These are phyloP conservation scores for Lentinula boryana DNA, from an alignment of 768 basidiomycete genomes.

Conservation along the genomic window DNA sequence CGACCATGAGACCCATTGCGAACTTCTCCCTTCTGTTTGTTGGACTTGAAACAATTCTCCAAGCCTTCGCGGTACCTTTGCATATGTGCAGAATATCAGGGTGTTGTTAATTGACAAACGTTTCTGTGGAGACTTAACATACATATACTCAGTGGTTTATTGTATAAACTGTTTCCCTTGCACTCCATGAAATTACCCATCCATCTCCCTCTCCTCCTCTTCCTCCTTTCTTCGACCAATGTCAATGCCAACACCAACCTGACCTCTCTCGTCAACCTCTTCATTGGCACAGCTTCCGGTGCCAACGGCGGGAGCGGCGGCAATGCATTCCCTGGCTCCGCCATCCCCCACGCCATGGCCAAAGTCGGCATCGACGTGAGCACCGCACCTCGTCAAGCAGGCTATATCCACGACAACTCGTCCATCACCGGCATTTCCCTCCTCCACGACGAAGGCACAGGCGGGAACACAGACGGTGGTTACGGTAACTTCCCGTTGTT, in stretches of 20 bases:
- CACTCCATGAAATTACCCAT: background rate
- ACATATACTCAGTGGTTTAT: no score
- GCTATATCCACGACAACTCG: slow-evolving; percentile 42
- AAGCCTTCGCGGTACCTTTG: background rate
- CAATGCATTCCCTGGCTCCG: slow-evolving; percentile 43
- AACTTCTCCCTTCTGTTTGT: no score
- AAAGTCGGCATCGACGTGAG: slow-evolving; percentile 49
- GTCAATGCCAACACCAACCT: slow-evolving; percentile 19
- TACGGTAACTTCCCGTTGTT: slow-evolving; percentile 49
- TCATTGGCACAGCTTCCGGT: slow-evolving; percentile 44
- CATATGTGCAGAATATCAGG: background rate
- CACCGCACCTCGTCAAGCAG: slow-evolving; percentile 42
- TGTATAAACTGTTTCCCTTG: background rate
- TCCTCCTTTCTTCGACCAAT: background rate
- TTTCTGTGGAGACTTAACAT: background rate
- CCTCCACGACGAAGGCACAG: slow-evolving; percentile 51
- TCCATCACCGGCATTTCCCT: slow-evolving; percentile 36
- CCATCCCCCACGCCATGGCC: slow-evolving; percentile 48
- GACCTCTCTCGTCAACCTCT: slow-evolving; percentile 43
- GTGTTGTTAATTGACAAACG: background rate
- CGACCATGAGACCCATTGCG: no score
- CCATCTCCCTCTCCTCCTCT: background rate
- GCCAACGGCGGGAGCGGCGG: slow-evolving; percentile 40
- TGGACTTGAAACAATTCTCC: no score
- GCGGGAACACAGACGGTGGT: slow-evolving; percentile 44